These are phyloP conservation scores for Pyrus hybrid DNA, from an alignment of 331 rosid genomes.

Conservation along the genomic window DNA sequence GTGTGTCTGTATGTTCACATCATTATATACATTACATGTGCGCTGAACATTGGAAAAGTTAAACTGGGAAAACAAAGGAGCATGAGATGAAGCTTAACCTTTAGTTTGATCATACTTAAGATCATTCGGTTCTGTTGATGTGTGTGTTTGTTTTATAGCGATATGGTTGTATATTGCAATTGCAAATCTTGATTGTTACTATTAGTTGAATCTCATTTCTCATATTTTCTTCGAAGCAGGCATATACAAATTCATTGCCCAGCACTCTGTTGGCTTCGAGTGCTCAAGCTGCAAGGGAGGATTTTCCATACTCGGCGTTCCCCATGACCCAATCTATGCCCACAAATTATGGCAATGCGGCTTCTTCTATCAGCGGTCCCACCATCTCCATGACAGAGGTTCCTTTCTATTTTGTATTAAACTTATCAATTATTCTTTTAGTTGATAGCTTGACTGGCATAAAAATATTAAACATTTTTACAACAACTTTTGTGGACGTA, in stretches of 20 bases:
- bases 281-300: conserved; percentile 78
- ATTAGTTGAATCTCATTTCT: conserved; percentile 1
- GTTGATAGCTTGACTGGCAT: background rate
- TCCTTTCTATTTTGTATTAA: background rate
- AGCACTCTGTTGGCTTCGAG: conserved; percentile 71
- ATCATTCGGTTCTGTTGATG: background rate
- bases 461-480: background rate
- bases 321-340: conserved; percentile 75
- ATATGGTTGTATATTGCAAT: background rate
- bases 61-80: background rate
- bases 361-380: conserved; percentile 81
- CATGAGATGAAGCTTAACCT: background rate
- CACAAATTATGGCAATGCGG: conserved; percentile 64
- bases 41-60: background rate
- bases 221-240: conserved; percentile 35
- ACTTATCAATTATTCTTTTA: background rate
- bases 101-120: background rate
- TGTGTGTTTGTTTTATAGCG: background rate
- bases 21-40: background rate
- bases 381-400: conserved; percentile 90
- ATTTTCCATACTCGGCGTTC: conserved; percentile 85
- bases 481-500: background rate
- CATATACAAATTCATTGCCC: conserved; percentile 80
- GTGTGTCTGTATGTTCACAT: background rate
- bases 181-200: background rate